Evolutionary conservation across 164 flowering plant species (phyloP), one percentile per base, ranked within the genome.

Genomic region (Cinnamomum chago): DNA sequence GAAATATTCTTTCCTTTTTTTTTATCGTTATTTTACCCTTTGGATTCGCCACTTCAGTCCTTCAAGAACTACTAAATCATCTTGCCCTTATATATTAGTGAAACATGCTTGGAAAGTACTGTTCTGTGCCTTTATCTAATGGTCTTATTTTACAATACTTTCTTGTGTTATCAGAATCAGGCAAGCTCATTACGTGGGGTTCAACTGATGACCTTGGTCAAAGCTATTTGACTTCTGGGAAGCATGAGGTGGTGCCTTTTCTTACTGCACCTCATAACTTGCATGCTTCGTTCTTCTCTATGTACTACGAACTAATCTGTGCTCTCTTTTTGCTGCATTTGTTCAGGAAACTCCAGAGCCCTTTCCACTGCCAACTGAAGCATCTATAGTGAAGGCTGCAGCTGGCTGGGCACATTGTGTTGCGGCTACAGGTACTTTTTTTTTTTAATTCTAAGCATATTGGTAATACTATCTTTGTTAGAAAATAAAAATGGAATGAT

Each of bases 331-430:
- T 70, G 40, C 28, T 33, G 28, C n/a, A 18, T 25, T 28, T 67
- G 69, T 67, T 52, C 66, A 95, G 99, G 99, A 93, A 96, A 88
- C 76, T 74, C 98, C 98, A 6, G 97, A 89, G 87, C 90, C 99
- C 71, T 96, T 92, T 71, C 98, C 94, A 64, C 94, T 96, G 67
- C 98, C 97, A 28, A 77, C 81, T 50, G 99, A 92, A 77, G 86
- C 88, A 78, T 80, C 92, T 25, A 85, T 94, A 69, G 86, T 84
- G 69, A 83, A 81, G 77, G 99, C 99, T 67, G 95, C 92, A 23
- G 97, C 99, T 1, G 97, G 99, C 52, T 96, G 99, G 98, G 99
- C 99, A 11, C 99, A 96, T 76, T 92, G 98, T 84, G 89, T 88
- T 80, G 83, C 97, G 40, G 92, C 84, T 40, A 91, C 98, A 80